phyloP scores from a whole-genome alignment of 805 yeast genomes.

The Zygosaccharomyces rouxii region DNA sequence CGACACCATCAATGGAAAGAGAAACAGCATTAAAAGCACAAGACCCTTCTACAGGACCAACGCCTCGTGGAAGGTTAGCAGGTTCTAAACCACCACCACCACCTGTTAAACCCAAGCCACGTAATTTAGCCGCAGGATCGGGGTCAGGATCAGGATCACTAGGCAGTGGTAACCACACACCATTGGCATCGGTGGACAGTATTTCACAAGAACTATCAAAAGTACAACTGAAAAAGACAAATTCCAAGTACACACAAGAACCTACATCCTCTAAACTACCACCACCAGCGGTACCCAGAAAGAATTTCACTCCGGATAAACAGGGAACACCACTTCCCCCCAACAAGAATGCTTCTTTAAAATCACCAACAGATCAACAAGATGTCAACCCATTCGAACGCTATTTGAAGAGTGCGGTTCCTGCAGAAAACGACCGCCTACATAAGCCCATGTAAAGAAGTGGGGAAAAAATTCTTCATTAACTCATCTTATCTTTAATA shows the following conservation, averaged over 20 bases:
- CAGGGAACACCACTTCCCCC: conserved; percentile 20
- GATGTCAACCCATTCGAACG: conserved; percentile 37
- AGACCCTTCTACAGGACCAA: conserved; percentile 7
- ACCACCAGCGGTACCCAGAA: conserved; percentile 21
- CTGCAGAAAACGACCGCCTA: conserved; percentile 35
- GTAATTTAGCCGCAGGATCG: conserved; percentile 8
- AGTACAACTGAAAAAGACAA: conserved; percentile 16
- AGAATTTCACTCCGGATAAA: conserved; percentile 14
- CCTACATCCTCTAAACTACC: conserved; percentile 5
- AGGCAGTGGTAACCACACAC: not conserved
- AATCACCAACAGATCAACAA: conserved; percentile 1
- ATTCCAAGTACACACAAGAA: conserved; percentile 4
- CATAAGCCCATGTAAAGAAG: conserved; percentile 15
- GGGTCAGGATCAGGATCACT: not conserved
- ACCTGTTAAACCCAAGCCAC: conserved; percentile 30
- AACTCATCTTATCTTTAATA: not conserved
- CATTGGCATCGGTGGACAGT: conserved; percentile 4
- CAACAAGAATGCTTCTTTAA: conserved; percentile 10
- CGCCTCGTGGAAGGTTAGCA: conserved; percentile 1
- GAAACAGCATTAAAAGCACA: conserved; percentile 13
- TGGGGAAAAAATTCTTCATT: not conserved
- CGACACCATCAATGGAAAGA: not conserved
- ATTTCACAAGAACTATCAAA: conserved; percentile 15
- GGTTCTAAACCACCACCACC: conserved; percentile 16
- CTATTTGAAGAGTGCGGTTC: conserved; percentile 39